Evolutionary conservation across 768 basidiomycete genomes (phyloP).

Genomic region (Tephrocybe sp.): DNA sequence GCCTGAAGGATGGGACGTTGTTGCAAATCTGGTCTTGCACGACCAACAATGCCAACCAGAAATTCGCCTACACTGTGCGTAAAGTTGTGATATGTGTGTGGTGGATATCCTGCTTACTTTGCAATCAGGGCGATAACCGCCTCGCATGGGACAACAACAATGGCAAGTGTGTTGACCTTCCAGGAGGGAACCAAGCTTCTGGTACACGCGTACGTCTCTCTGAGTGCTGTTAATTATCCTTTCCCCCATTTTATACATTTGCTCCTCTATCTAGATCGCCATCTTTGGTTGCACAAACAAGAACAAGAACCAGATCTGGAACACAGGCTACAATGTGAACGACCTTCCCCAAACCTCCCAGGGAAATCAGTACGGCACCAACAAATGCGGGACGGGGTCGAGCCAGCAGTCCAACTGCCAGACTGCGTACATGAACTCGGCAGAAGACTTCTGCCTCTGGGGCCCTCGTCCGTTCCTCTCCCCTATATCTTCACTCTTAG

Average conservation of each 20-base stretch:
- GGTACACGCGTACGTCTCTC: slow-evolving; percentile 42
- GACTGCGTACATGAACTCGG: slow-evolving; percentile 62
- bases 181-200: slow-evolving; percentile 36
- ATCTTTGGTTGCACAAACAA: slow-evolving; percentile 41
- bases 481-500: neutral
- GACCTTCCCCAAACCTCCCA: slow-evolving; percentile 50
- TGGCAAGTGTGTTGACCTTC: slow-evolving; percentile 51
- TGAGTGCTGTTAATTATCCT: no score
- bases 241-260: no score
- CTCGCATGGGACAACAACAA: slow-evolving; percentile 47
- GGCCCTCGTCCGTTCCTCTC: slow-evolving; percentile 43
- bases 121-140: slow-evolving; percentile 31
- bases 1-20: slow-evolving; percentile 40
- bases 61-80: slow-evolving; percentile 45
- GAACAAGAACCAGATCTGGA: slow-evolving; percentile 55
- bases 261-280: slow-evolving; percentile 36
- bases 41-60: slow-evolving; percentile 40
- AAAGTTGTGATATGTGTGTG: neutral
- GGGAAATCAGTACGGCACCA: slow-evolving; percentile 62
- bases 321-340: slow-evolving; percentile 44
- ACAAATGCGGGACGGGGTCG: slow-evolving; percentile 63
- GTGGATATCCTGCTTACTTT: neutral
- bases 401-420: slow-evolving; percentile 67
- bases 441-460: slow-evolving; percentile 72
- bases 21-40: slow-evolving; percentile 55